Conservation (phyloP, 805 yeast species). For the Monosporozyma aerobia region DNA sequence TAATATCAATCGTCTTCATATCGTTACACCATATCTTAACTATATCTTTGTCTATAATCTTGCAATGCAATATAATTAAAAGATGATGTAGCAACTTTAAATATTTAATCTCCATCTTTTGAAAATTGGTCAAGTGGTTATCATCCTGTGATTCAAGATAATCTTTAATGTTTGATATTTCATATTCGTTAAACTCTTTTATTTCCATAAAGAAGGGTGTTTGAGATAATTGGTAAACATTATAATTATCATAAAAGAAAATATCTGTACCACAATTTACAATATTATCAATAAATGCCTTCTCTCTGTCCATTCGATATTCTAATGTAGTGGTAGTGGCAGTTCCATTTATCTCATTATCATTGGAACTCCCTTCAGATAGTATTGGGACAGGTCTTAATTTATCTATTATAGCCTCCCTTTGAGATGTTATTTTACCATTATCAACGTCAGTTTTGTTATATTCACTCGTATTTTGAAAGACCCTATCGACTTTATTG, state of each 20-base stretch:
- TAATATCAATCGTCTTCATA: conserved; percentile 16
- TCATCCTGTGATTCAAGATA: conserved; percentile 5
- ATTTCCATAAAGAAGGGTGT: conserved; percentile 18
- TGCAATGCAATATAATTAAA: conserved; percentile 19
- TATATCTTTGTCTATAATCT: conserved; percentile 12
- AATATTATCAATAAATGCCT: conserved; percentile 11
- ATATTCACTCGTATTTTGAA: conserved; percentile 5
- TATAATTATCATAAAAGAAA: conserved; percentile 12
- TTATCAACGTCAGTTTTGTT: conserved; percentile 4
- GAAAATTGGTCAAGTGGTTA: conserved; percentile 8
- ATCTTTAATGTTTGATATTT: conserved; percentile 14
- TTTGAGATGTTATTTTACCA: conserved; percentile 1
- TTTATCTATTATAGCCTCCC: conserved; percentile 15
- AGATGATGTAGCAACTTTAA: conserved; percentile 15
- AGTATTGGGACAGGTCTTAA: conserved; percentile 17
- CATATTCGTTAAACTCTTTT: conserved; percentile 14
- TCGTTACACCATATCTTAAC: conserved; percentile 15
- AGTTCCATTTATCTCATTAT: background rate
- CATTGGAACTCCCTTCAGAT: conserved; percentile 4
- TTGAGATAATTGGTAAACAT: conserved; percentile 12
- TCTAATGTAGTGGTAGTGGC: conserved; percentile 8
- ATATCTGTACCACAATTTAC: conserved; percentile 14
- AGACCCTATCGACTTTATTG: conserved; percentile 10
- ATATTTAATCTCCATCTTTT: conserved; percentile 15
- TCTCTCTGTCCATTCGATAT: conserved; percentile 21